Evolutionary conservation across 345 rosid genomes (phyloP), one percentile per base, ranked within the genome.

Genomic region (Euclidium syriacum): DNA sequence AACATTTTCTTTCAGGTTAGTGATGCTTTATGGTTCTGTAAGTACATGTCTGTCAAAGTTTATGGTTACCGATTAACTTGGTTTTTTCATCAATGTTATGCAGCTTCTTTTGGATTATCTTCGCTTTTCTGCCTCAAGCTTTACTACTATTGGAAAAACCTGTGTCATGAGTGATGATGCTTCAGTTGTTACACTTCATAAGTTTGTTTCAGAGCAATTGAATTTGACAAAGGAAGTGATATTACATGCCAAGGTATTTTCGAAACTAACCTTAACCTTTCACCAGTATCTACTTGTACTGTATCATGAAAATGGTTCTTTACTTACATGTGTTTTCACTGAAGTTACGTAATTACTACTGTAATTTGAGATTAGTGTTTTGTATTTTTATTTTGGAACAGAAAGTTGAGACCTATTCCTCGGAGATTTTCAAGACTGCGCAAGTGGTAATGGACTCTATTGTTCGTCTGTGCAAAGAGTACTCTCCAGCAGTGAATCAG

Each of bases 101-200:
- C 97, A 94, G 99, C 81, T 90, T 55, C 96, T 94, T 70, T 70
- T 78, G 65, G 88, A 81, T 33, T 70, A 71, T 62, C 74, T 90
- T 61, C 69, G 66, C 60, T 79, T 85, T 73, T 85, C 85, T 60
- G 82, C 85, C 59, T 75, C 83, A 43, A 75, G 58, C 62, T 62
- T 76, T 65, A 50, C 77, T 63, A 82, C 90, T 73, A 60, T 80
- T 73, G 75, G 78, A 17, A 80, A 72, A 74, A 56, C 67, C 27
- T 73, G 76, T 64, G 54, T 73, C 53, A 14, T 50, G 30, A 35
- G 52, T 19, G 82, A 73, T 58, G 68, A 72, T 50, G 53, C 62
- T 54, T 78, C 77, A 35, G 64, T 50, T 77, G 58, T 33, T 53
- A n/a, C 67, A 32, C 64, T 86, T 54, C 81, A 83, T 76, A 80